Base-by-base conservation (phyloP, 2,329 filamentous ascomycete genomes). In the Fusarium praegraminearum region DNA sequence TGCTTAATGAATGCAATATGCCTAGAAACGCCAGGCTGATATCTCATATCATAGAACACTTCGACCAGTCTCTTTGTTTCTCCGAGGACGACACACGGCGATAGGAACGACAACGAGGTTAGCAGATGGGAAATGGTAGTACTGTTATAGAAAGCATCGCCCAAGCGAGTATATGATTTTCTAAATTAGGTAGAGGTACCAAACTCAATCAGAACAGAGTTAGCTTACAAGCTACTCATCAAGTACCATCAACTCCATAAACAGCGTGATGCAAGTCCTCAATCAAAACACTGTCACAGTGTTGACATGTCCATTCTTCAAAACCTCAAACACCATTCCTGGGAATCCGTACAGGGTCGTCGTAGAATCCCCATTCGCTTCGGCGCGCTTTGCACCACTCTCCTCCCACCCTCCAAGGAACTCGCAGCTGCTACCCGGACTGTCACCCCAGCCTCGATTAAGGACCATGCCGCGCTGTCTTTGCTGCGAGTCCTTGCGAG, bases 341-440 rank as follows among this genome's bases (percentile, higher is more conserved):
- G 96, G 95, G 76, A 98, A 98, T 2, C 95, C 94, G 81, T 93
- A 98, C 30, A 99, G 81, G 66, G 94, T 95, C 18, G 94, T 97
- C 58, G 87, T 89, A 63, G 87, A 87, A 71, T 89, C 87, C 40
- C 86, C 85, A 45, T 78, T 84, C 4, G 83, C 81, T 46, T 85
- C 90, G 76, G 79, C 84, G 77, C 80, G 86, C 81, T 80, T 88
- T 78, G 72, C 79, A 74, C 83, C 80, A 70, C 88, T 91, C 73
- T 96, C 93, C 78, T 97, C 94, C 91, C 93, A 97, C 1, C 91
- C 92, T 7, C 93, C 93, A 1, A 96, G 84, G 58, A 94, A 86
- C 79, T 97, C 94, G 70, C 92, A 93, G 76, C 93, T 97, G 77
- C 92, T 97, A 26, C 94, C 93, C 0, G 94, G 94, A 72, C 93